A percentile compares a stretch with the other conserved stretches of the same genome.
phyloP scores from a whole-genome alignment of 192 early-diverging fungal species.

The Backusella circina region DNA sequence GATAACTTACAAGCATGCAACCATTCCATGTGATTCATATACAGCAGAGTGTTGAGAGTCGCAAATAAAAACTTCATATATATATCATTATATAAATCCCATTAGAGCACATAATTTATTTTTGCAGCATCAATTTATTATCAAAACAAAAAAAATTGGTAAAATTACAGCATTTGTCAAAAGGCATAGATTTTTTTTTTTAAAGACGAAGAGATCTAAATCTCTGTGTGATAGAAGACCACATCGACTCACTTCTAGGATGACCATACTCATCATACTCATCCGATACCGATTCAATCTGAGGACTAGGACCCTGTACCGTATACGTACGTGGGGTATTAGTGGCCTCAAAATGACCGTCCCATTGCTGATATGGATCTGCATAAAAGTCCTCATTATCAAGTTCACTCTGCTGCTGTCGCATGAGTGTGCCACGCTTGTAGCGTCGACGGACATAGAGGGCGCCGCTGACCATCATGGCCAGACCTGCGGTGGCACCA shows the following conservation, averaged over 20 bases:
- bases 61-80: no score
- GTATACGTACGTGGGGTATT: neutral
- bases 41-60: no score
- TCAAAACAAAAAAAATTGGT: no score
- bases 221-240: neutral
- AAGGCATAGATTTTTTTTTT: no score
- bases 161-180: no score
- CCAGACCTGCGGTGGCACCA: neutral
- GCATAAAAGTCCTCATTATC: slow-evolving; percentile 16
- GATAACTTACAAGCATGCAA: no score
- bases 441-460: neutral
- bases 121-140: no score
- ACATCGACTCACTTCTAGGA: neutral
- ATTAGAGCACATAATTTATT: no score
- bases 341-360: neutral
- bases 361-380: slow-evolving; percentile 7
- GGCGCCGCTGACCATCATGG: neutral
- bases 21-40: no score
- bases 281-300: neutral
- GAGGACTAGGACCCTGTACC: neutral
- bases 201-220: neutral
- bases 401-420: neutral
- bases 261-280: slow-evolving; percentile 10
- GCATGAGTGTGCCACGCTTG: neutral
- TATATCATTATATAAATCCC: no score